phyloP scores from a whole-genome alignment of 306 rosid genomes.

The Prunus padus region DNA sequence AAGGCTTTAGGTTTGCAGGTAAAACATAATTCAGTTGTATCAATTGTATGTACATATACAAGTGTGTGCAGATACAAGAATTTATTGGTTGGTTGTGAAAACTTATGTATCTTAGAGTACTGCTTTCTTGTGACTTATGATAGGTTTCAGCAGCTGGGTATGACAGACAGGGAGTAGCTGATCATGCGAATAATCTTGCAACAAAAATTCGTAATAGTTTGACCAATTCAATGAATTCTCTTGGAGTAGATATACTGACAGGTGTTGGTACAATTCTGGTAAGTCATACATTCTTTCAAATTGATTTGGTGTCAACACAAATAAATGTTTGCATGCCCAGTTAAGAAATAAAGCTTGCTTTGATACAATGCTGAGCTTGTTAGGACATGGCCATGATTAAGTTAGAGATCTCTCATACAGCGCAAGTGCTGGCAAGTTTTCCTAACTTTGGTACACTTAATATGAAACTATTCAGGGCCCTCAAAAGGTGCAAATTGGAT shows the following conservation, averaged over 20 bases:
- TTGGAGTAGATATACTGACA: slow-evolving; percentile 92
- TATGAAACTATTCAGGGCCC: slow-evolving; percentile 63
- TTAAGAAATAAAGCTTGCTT: not conserved
- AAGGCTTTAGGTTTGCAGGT: slow-evolving; percentile 95
- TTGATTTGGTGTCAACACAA: slow-evolving; percentile 2
- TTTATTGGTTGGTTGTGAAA: slow-evolving; percentile 3
- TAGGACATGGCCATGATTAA: not conserved
- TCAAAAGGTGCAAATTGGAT: slow-evolving; percentile 84
- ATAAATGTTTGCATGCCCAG: slow-evolving; percentile 8
- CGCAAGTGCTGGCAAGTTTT: not conserved
- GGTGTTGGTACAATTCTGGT: slow-evolving; percentile 90
- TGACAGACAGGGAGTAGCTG: slow-evolving; percentile 98
- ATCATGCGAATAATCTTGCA: slow-evolving; percentile 97
- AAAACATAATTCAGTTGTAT: not conserved
- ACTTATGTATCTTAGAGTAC: not conserved
- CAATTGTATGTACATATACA: not conserved
- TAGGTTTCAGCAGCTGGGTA: slow-evolving; percentile 86
- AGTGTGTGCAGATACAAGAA: not conserved
- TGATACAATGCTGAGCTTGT: not conserved
- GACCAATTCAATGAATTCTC: slow-evolving; percentile 91
- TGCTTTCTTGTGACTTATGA: slow-evolving; percentile 17
- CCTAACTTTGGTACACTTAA: slow-evolving; percentile 19
- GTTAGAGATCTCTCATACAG: not conserved
- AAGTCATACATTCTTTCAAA: slow-evolving; percentile 26
- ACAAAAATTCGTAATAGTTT: slow-evolving; percentile 78